Evolutionary conservation across 768 basidiomycete genomes (phyloP).

Genomic region (Aureoboletus auriporus): DNA sequence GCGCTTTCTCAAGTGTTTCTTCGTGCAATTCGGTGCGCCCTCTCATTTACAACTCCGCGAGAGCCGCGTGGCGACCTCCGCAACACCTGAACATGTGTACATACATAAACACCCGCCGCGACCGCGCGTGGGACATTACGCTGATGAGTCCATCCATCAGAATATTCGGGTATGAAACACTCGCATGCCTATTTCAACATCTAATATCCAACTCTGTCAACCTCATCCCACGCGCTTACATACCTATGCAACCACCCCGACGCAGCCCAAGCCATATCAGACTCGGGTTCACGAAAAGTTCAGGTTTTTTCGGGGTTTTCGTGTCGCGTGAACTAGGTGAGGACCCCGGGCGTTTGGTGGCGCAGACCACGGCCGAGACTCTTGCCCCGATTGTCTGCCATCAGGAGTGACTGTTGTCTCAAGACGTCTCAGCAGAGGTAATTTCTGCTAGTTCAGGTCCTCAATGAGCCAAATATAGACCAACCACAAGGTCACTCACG

Average conservation of each 20-base stretch:
- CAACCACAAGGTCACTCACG: slow-evolving; percentile 17
- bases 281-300: slow-evolving; percentile 5
- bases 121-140: slow-evolving; percentile 5
- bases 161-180: slow-evolving; percentile 21
- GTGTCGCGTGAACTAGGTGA: slow-evolving; percentile 13
- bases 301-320: slow-evolving; percentile 18
- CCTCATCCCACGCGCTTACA: not conserved
- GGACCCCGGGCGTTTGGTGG: slow-evolving; percentile 20
- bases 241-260: too few species aligned
- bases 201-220: too few species aligned
- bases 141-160: not conserved
- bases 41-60: slow-evolving; percentile 30
- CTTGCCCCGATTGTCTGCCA: slow-evolving; percentile 35
- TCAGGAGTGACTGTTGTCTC: slow-evolving; percentile 47
- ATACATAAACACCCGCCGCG: slow-evolving; percentile 5
- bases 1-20: not conserved
- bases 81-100: slow-evolving; percentile 7
- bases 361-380: slow-evolving; percentile 23
- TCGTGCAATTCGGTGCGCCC: not conserved
- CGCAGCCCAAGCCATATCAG: not conserved
- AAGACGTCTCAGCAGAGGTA: slow-evolving; percentile 35
- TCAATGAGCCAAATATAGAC: not conserved
- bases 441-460: slow-evolving; percentile 23
- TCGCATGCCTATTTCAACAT: not conserved
- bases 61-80: slow-evolving; percentile 19